Evolutionary conservation across 306 rosid genomes (phyloP).

Genomic region (Quercus glauca): DNA sequence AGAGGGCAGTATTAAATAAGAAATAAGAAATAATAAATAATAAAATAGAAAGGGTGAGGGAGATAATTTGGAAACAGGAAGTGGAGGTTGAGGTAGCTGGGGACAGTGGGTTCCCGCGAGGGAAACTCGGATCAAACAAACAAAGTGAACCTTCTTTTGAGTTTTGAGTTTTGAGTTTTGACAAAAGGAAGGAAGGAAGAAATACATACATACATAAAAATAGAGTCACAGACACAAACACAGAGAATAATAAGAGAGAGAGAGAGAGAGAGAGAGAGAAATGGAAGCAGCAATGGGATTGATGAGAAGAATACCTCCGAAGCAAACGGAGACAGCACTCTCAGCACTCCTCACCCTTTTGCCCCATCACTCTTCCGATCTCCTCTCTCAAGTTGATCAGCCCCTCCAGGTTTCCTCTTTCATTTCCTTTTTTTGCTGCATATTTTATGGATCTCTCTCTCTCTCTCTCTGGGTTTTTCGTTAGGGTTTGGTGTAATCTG

Average conservation of each 20-base stretch:
- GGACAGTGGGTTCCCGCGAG: conserved; percentile 41
- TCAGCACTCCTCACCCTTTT: conserved; percentile 89
- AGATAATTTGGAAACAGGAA: too few species aligned
- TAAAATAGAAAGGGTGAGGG: too few species aligned
- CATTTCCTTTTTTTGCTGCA: neutral
- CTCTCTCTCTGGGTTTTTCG: neutral
- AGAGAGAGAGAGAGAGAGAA: neutral
- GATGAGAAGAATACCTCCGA: conserved; percentile 92
- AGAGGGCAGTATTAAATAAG: too few species aligned
- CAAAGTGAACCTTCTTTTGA: neutral
- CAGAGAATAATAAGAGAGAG: neutral
- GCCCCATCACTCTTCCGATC: conserved; percentile 92
- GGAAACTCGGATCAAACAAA: conserved; percentile 52
- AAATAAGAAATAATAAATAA: too few species aligned
- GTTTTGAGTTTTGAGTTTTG: too few species aligned
- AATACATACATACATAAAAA: too few species aligned
- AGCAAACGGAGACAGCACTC: conserved; percentile 83
- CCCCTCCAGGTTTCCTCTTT: conserved; percentile 74
- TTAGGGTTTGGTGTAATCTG: neutral
- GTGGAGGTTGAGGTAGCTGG: neutral
- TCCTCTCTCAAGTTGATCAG: conserved; percentile 95
- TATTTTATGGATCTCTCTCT: neutral
- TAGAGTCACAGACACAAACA: too few species aligned
- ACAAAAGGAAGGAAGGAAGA: too few species aligned
- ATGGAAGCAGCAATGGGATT: conserved; percentile 99